Conservation (phyloP, 176 grass and related monocot genomes). For the Carex littledalei region DNA sequence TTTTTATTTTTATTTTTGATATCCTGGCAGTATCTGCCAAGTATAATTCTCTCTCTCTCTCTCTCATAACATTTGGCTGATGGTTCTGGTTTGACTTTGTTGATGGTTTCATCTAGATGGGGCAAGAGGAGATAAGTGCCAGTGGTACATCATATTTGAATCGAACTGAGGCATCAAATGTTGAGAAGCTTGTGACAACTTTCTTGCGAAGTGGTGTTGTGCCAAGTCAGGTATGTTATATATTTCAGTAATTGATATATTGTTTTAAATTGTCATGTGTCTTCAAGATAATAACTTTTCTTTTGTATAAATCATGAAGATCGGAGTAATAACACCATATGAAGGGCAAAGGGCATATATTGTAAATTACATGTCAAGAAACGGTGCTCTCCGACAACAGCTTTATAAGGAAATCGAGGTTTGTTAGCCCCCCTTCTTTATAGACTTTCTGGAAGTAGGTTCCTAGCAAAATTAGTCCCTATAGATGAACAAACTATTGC, state of each 20-base stretch:
- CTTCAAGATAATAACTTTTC: constrained; percentile 6
- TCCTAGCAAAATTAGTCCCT: neutral
- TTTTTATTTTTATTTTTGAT: too few species aligned
- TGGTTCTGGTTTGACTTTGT: neutral
- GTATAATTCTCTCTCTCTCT: neutral
- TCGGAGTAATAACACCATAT: constrained; percentile 98
- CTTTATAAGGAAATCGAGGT: constrained; percentile 99
- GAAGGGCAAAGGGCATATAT: constrained; percentile 99
- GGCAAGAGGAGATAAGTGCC: constrained; percentile 99
- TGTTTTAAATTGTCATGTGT: neutral
- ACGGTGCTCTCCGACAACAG: constrained; percentile 92
- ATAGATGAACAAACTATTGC: neutral
- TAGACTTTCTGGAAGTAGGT: constrained; percentile 3
- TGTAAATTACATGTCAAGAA: constrained; percentile 98
- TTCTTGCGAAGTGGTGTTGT: constrained; percentile 95
- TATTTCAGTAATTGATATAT: constrained; percentile 7
- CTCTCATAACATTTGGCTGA: neutral
- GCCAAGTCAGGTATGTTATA: constrained; percentile 74
- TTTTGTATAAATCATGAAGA: constrained; percentile 46
- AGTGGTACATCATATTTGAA: constrained; percentile 98
- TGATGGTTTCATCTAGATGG: constrained; percentile 69
- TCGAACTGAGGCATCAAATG: constrained; percentile 99
- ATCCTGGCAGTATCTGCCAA: too few species aligned
- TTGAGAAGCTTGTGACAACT: constrained; percentile 98
- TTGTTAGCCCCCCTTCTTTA: neutral